Base-by-base conservation (phyloP, 352 stramenopile species). In the Poterioochromonas sp. region DNA sequence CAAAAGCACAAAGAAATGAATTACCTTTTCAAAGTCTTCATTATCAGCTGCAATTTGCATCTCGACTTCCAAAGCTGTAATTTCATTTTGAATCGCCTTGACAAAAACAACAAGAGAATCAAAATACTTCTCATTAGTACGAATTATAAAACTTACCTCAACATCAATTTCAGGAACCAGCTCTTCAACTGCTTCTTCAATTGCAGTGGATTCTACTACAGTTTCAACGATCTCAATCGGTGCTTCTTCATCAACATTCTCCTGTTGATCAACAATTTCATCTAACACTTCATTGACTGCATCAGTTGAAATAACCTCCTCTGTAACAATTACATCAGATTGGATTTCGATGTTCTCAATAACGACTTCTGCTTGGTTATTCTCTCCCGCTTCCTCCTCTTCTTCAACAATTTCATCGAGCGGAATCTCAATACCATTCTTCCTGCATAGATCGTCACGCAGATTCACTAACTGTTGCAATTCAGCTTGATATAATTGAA, bases 11-110 rank as follows among this genome's bases (percentile, higher is more conserved):
- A 58, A 26, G 15, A 58, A 58, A 15, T 26, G 15, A 58, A 68
- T 81, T 49, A 70, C 47, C 53, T 34, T 0, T 3, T 51, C 58
- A 74, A 20, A 79, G 77, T 83, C 37, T 60, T 65, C 32, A 8
- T 0, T 41, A 40, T 77, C 70, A 37, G 70, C 8, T 60, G 62
- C 70, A 32, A 63, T 37, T 40, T 77, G 11, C 26, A 77, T n/a
- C 5, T 40, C 20, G 5, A 29, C 43, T 26, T 70, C 37, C 15
- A 58, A 32, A 5, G 32, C 40, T 35, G 32, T 35, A 40, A 65
- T 60, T 2, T 40, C 34, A 37, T 20, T n/a, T 40, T 20, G 8
- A 65, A 65, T 39, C 54, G n/a, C 8, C 54, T 65, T 29, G 5
- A 65, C 3, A 39, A 65, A 32, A 65, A 32, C 54, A 39, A 65